These are phyloP conservation scores for Nicotiana knightiana DNA, from an alignment of 257 asterid species.

Conservation along the genomic window DNA sequence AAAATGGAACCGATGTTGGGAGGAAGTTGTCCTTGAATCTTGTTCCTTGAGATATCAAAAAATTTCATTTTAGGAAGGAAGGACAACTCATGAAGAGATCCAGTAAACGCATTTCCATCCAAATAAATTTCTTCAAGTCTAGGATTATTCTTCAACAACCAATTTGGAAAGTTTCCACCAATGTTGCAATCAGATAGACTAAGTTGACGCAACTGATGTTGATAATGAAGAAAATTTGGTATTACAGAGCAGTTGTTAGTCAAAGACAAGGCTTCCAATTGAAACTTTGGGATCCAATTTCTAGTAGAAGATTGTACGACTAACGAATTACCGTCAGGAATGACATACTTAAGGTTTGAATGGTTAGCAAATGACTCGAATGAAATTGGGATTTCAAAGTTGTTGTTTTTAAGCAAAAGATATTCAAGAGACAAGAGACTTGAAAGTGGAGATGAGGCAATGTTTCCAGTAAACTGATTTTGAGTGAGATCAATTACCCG, in stretches of 20 bases:
- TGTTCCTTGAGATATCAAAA: conserved; percentile 1
- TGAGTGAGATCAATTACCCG: not conserved
- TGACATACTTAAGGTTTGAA: not conserved
- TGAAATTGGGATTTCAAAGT: not conserved
- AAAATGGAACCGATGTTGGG: not conserved
- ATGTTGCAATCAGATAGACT: not conserved
- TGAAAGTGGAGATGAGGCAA: conserved; percentile 2
- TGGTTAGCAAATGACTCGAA: conserved; percentile 8
- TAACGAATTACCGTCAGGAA: not conserved
- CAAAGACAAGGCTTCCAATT: not conserved
- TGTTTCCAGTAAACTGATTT: conserved; percentile 2
- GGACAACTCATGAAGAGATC: not conserved
- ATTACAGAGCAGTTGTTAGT: not conserved
- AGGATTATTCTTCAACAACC: conserved; percentile 4
- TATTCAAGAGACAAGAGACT: not conserved
- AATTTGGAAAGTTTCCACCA: not conserved
- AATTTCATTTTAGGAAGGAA: not conserved
- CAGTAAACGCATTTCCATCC: not conserved
- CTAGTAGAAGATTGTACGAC: not conserved
- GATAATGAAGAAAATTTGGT: conserved; percentile 2
- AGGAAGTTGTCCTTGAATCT: conserved; percentile 8
- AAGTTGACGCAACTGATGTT: not conserved
- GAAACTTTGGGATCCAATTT: not conserved
- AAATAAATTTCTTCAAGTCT: not conserved
- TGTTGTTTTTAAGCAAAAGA: not conserved